phyloP scores from a whole-genome alignment of 2,329 filamentous ascomycete species.

The Fusarium sp. region DNA sequence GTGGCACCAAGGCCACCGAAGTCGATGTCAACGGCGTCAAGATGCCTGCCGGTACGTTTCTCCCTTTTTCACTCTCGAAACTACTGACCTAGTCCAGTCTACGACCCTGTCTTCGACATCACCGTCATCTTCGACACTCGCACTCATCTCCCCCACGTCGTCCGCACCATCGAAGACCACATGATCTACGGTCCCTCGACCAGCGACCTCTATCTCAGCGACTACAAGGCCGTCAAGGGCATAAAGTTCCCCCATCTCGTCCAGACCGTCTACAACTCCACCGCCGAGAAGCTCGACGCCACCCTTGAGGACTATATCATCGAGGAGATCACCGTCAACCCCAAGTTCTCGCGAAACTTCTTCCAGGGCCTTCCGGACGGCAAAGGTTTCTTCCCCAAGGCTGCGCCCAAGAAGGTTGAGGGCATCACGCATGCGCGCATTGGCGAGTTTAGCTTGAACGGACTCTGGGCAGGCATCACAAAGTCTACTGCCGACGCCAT shows the following conservation, averaged over 20 bases:
- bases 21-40: constrained; percentile 7
- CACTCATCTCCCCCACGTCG: constrained; percentile 15
- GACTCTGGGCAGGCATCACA: constrained; percentile 16
- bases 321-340: constrained; percentile 3
- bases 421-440: constrained; percentile 9
- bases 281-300: background rate
- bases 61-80: rapidly evolving
- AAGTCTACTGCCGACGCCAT: constrained; percentile 2
- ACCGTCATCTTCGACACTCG: constrained; percentile 7
- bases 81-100: constrained; percentile 3
- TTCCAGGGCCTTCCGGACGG: background rate
- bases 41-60: constrained; percentile 3
- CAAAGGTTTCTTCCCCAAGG: constrained; percentile 8
- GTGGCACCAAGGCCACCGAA: background rate
- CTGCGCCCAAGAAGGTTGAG: background rate
- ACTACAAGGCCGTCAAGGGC: constrained; percentile 12
- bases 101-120: background rate
- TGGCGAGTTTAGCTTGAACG: constrained; percentile 27
- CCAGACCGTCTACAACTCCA: constrained; percentile 22
- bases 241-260: constrained; percentile 19
- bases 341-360: background rate
- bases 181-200: background rate
- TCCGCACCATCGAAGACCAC: constrained; percentile 18
- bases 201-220: constrained; percentile 16
- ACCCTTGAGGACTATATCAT: constrained; percentile 25